Evolutionary conservation across 2,329 filamentous ascomycete species (phyloP), one percentile per base, ranked within the genome.

Genomic region (Dothidotthia symphoricarpi): DNA sequence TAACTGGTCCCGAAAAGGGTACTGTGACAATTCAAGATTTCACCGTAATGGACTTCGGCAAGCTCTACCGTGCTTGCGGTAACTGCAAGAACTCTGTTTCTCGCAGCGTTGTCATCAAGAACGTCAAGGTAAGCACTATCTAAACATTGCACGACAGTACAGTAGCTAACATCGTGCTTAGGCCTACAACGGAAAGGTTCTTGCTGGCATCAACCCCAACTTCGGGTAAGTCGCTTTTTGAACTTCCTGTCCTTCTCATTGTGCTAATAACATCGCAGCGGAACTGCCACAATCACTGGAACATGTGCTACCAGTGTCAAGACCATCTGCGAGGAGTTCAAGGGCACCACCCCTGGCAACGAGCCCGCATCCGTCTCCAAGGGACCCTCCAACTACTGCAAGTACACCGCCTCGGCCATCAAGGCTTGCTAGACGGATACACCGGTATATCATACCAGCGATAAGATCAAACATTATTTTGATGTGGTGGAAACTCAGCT

Each of bases 141-240:
- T 31, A 66, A 68, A 13, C 56, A 61, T 28, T 57, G 31, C 34
- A 17, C 28, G 35, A 12, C 19, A 7, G 38, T 16, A 35, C n/a
- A 6, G 35, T 35, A 9, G 25, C 34, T 42, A 34, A 37, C 30
- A 6, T 11, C 17, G 27, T 0, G 11, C 16, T 9, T 2, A 42
- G 41, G 30, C 70, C 41, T 68, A 68, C 43, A 57, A 61, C 31
- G 59, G 65, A 39, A 74, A 74, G 41, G 55, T 64, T 34, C 64
- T 74, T 22, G 70, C 66, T 45, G 72, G 73, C 31, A 75, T 76
- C 59, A 76, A 76, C 66, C 66, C 65, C 41, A 77, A 76, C 68
- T 76, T 71, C 47, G 73, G 72, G 16, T 70, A 73, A 49, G 71
- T n/a, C n/a, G n/a, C n/a, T n/a, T 70, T 30, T 22, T 9, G 9